These are phyloP conservation scores for Trypanosoma scelopori DNA, from an alignment of 208 protist genomes.

Conservation along the genomic window DNA sequence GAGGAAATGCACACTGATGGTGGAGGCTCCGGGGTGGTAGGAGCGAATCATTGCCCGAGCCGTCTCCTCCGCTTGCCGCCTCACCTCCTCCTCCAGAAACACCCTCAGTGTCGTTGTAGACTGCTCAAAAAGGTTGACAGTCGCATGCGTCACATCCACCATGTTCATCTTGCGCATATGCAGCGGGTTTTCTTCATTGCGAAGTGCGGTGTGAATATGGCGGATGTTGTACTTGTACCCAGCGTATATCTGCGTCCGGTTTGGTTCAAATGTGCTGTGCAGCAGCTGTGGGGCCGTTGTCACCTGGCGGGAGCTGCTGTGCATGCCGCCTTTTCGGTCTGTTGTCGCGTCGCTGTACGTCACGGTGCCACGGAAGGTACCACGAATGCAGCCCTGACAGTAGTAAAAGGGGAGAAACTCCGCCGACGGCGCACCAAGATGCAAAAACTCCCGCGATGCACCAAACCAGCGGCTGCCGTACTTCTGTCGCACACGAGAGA, in stretches of 20 bases:
- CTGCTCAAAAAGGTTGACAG: slow-evolving; percentile 87
- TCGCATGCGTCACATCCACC: slow-evolving; percentile 66
- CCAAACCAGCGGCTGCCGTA: slow-evolving; percentile 74
- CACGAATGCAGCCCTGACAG: slow-evolving; percentile 59
- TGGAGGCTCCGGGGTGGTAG: slow-evolving; percentile 62
- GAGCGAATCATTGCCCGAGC: slow-evolving; percentile 46
- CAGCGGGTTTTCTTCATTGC: slow-evolving; percentile 52
- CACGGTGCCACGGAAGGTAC: slow-evolving; percentile 54
- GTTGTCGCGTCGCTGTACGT: slow-evolving; percentile 36
- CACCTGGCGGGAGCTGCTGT: slow-evolving; percentile 33
- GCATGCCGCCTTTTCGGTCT: slow-evolving; percentile 27
- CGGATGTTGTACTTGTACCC: slow-evolving; percentile 91
- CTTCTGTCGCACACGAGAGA: slow-evolving; percentile 44
- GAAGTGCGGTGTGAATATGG: slow-evolving; percentile 68
- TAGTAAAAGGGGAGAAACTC: slow-evolving; percentile 90
- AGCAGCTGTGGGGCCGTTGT: slow-evolving; percentile 51
- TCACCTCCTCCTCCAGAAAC: slow-evolving; percentile 61
- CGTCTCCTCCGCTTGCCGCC: slow-evolving; percentile 45
- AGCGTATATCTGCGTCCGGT: slow-evolving; percentile 84
- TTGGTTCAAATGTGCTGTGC: slow-evolving; percentile 64
- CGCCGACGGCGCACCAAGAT: slow-evolving; percentile 47
- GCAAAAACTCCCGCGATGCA: slow-evolving; percentile 57
- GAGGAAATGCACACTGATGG: slow-evolving; percentile 54
- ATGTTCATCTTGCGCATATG: slow-evolving; percentile 53
- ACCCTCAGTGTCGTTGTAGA: slow-evolving; percentile 64